These are phyloP conservation scores for Wickerhamomyces hampshirensis DNA, from an alignment of 805 yeast species.

Conservation along the genomic window DNA sequence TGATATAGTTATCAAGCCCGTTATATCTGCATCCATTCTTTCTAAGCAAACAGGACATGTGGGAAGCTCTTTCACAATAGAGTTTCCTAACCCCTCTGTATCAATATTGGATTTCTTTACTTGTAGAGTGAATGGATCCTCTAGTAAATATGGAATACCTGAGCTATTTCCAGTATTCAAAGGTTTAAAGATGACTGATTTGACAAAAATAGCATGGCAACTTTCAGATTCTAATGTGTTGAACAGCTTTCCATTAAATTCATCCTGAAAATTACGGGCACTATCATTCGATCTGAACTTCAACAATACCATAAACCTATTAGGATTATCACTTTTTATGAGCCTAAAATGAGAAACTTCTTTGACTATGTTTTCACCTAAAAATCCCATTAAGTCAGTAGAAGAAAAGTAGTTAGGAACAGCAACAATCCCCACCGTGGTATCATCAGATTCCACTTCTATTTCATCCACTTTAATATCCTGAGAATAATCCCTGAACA, in stretches of 20 bases:
- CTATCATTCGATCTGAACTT: slow-evolving; percentile 55
- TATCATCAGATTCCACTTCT: slow-evolving; percentile 45
- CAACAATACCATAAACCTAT: slow-evolving; percentile 71
- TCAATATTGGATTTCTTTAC: slow-evolving; percentile 11
- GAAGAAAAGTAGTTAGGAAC: slow-evolving; percentile 86
- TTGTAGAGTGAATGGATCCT: slow-evolving; percentile 63
- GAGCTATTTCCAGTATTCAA: slow-evolving; percentile 20
- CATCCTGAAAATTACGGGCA: slow-evolving; percentile 62
- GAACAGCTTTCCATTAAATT: slow-evolving; percentile 68
- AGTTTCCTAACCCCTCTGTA: slow-evolving; percentile 16
- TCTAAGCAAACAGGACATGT: slow-evolving; percentile 93
- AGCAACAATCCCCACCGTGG: slow-evolving; percentile 76
- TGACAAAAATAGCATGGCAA: slow-evolving; percentile 73
- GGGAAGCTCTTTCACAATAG: slow-evolving; percentile 58
- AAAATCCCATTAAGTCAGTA: slow-evolving; percentile 74
- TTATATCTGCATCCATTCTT: slow-evolving; percentile 72
- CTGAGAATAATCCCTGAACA: slow-evolving; percentile 53
- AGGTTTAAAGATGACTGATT: slow-evolving; percentile 28
- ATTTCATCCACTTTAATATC: slow-evolving; percentile 21
- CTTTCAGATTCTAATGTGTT: slow-evolving; percentile 86
- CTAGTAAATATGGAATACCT: slow-evolving; percentile 61
- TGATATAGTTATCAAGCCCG: slow-evolving; percentile 82
- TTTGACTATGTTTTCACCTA: slow-evolving; percentile 56
- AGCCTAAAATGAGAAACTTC: slow-evolving; percentile 68
- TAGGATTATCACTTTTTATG: slow-evolving; percentile 57